Conservation (phyloP, 345 rosid genomes). For the Barbarea vulgaris region DNA sequence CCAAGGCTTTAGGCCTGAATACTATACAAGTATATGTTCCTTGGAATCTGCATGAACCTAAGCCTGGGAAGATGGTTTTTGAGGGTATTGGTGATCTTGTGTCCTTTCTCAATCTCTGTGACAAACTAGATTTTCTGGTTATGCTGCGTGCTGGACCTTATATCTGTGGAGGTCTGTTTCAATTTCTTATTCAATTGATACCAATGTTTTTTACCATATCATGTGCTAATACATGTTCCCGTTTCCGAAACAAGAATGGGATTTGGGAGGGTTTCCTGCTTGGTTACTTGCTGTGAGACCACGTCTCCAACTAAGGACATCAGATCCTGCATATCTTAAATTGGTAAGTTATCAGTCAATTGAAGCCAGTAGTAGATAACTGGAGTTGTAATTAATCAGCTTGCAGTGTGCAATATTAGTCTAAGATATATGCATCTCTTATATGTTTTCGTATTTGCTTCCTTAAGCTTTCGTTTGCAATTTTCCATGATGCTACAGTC, state of each 20-base stretch:
- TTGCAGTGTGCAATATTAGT: not conserved
- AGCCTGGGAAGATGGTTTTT: constrained; percentile 66
- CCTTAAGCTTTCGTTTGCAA: not conserved
- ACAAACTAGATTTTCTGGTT: constrained; percentile 75
- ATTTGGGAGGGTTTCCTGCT: constrained; percentile 90
- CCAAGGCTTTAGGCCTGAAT: constrained; percentile 86
- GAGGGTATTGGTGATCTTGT: constrained; percentile 77
- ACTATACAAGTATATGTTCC: constrained; percentile 89
- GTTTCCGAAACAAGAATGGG: constrained; percentile 74
- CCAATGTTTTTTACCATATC: not conserved
- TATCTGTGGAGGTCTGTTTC: constrained; percentile 77
- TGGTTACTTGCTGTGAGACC: constrained; percentile 84
- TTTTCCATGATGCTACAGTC: not conserved
- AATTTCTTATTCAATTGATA: not conserved
- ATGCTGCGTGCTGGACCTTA: constrained; percentile 97
- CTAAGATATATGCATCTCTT: not conserved
- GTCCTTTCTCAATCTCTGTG: constrained; percentile 75
- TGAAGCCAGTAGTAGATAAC: constrained; percentile 1
- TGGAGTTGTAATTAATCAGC: not conserved
- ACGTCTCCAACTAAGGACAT: constrained; percentile 66
- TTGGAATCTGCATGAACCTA: constrained; percentile 97
- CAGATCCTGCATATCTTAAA: constrained; percentile 74
- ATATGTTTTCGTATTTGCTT: not conserved
- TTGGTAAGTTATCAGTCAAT: constrained; percentile 48
- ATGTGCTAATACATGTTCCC: constrained; percentile 12